Evolutionary conservation across 148 eudicot genomes (phyloP), one percentile per base, ranked within the genome.

Genomic region (Talinum fruticosum): DNA sequence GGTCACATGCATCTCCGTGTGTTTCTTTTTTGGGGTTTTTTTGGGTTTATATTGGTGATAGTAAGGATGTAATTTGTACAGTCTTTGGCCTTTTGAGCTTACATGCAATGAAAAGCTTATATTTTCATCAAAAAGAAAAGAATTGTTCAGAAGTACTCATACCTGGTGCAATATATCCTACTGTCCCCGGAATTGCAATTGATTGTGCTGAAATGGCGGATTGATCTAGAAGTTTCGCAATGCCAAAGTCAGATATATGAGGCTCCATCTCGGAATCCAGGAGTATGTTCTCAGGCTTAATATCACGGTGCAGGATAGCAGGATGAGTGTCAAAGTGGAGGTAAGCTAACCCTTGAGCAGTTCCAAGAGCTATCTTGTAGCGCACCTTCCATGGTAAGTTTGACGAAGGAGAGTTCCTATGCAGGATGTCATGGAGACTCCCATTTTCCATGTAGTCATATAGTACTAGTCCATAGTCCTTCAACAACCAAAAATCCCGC

Each of bases 121-220:
- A n/a, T n/a, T n/a, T n/a, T n/a, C n/a, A n/a, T n/a, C n/a, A n/a
- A 47, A 18, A 7, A 49, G 8, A 6, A 30, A 12, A 21, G 26
- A 53, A 10, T 10, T 19, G 37, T 15, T 10, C 4, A 62, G 66
- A 73, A 75, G 16, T 71, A 29, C n/a, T n/a, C n/a, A 13, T 92
- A 94, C 98, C 98, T 84, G 98, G 98, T 76, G 98, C 97, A 37
- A 94, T 91, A 84, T 94, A 94, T 26, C 97, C 98, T 61, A 90
- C 78, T 30, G 97, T 91, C 68, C 98, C 98, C 34, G 77, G 87
- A 80, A 91, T 65, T 24, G 81, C 79, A 69, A 51, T 79, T 41
- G 91, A 86, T 38, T 83, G 78, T 36, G 80, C 36, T 24, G 88
- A 71, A 75, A 79, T 69, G 18, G 86, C 79, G 44, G 90, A 80